Conservation (phyloP, 495 filamentous ascomycete genomes). For the Darksidea phi region DNA sequence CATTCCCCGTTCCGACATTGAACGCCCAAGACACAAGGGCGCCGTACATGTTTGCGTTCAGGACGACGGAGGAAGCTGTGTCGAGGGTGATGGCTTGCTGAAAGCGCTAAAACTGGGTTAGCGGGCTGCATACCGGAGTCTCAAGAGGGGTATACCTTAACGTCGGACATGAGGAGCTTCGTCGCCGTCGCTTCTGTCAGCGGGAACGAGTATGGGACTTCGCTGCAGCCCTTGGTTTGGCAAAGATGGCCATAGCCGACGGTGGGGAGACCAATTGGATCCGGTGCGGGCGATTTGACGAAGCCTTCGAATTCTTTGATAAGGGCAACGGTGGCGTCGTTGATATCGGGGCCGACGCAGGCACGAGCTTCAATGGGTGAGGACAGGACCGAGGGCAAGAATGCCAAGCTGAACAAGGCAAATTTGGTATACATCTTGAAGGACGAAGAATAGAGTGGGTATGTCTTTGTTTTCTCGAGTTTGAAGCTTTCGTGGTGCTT, state of each 20-base stretch:
- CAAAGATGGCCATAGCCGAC: conserved; percentile 57
- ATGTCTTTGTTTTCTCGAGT: not conserved
- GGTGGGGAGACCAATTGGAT: conserved; percentile 50
- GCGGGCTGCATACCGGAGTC: not conserved
- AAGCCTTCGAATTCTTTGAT: conserved; percentile 49
- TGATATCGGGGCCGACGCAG: conserved; percentile 43
- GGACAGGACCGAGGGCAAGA: conserved; percentile 7
- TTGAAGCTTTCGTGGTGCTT: not conserved
- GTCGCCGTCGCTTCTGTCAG: conserved; percentile 45
- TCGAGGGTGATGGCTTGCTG: conserved; percentile 42
- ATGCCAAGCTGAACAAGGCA: conserved; percentile 16
- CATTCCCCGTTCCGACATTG: conserved; percentile 54
- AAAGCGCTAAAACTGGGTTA: conserved; percentile 8
- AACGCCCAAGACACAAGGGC: conserved; percentile 52
- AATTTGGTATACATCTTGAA: conserved; percentile 10
- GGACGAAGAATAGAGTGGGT: not conserved
- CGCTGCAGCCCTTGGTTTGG: conserved; percentile 44
- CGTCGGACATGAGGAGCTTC: conserved; percentile 47
- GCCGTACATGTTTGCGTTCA: conserved; percentile 54
- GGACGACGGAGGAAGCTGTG: conserved; percentile 40
- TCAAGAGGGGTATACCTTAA: conserved; percentile 38
- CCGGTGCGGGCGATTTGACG: conserved; percentile 39
- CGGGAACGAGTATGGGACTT: conserved; percentile 49
- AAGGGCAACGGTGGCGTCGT: conserved; percentile 43
- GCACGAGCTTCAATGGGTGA: conserved; percentile 16